phyloP scores from a whole-genome alignment of 345 rosid genomes.

The Lumnitzera littorea region DNA sequence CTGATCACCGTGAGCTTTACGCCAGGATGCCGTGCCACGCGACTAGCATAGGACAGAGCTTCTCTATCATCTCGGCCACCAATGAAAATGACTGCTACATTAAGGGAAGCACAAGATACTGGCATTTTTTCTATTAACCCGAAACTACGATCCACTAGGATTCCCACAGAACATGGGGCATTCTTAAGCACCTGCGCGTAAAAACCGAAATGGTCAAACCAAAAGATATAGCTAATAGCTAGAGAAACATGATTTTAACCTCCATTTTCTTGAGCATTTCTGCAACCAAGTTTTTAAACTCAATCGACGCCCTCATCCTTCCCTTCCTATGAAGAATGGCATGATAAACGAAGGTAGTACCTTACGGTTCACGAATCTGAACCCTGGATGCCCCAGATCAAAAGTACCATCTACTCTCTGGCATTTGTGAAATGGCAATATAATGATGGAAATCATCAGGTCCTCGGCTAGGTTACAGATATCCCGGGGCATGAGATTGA shows the following conservation, averaged over 20 bases:
- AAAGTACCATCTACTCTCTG: constrained; percentile 47
- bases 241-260: too few relatives aligned
- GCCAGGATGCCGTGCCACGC: constrained; percentile 58
- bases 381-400: constrained; percentile 61
- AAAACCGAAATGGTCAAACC: background rate
- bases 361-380: constrained; percentile 86
- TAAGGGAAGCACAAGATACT: constrained; percentile 29
- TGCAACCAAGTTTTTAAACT: too few relatives aligned
- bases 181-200: constrained; percentile 56
- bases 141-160: constrained; percentile 83
- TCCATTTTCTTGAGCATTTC: too few relatives aligned
- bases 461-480: constrained; percentile 74
- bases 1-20: constrained; percentile 74
- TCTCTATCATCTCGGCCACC: constrained; percentile 90
- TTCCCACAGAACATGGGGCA: constrained; percentile 87
- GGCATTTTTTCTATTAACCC: constrained; percentile 46
- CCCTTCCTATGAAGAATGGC: background rate
- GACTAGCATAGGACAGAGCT: constrained; percentile 74
- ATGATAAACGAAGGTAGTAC: constrained; percentile 6
- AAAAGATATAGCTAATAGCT: too few relatives aligned
- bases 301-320: too few relatives aligned
- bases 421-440: constrained; percentile 76
- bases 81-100: constrained; percentile 73
- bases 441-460: constrained; percentile 55
- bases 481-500: constrained; percentile 67